phyloP scores from a whole-genome alignment of 768 basidiomycete species.

The Suillus fuscotomentosus region DNA sequence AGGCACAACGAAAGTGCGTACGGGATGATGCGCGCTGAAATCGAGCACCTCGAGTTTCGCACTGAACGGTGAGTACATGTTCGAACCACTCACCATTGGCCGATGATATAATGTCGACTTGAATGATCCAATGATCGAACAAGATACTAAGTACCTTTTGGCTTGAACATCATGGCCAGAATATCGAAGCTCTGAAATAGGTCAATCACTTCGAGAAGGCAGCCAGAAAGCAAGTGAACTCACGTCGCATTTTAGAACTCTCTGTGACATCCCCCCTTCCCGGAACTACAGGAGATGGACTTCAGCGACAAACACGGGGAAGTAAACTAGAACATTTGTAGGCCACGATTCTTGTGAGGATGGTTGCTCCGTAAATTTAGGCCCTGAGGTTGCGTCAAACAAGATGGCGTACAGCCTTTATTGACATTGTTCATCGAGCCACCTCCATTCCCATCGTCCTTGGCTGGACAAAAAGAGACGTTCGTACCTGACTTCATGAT shows the following conservation, averaged over 20 bases:
- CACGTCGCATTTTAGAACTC: too few relatives aligned
- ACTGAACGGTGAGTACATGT: constrained; percentile 71
- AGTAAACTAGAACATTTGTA: too few relatives aligned
- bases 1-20: constrained; percentile 71
- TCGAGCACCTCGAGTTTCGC: constrained; percentile 63
- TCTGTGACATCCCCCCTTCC: too few relatives aligned
- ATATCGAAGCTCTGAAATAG: too few relatives aligned
- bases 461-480: neutral
- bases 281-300: too few relatives aligned
- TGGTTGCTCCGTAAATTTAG: neutral
- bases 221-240: too few relatives aligned
- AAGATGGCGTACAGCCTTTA: neutral
- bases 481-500: constrained; percentile 35
- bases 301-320: too few relatives aligned
- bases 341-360: neutral
- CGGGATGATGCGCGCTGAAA: constrained; percentile 73
- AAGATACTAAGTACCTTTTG: too few relatives aligned
- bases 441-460: neutral
- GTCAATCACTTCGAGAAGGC: too few relatives aligned
- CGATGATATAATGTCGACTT: too few relatives aligned
- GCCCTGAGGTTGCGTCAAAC: neutral
- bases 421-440: neutral
- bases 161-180: too few relatives aligned
- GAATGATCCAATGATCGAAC: too few relatives aligned
- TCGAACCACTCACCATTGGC: neutral